Base-by-base conservation (phyloP, 1,284 basidiomycete species). In the Phellopilus nigrolimitatus region DNA sequence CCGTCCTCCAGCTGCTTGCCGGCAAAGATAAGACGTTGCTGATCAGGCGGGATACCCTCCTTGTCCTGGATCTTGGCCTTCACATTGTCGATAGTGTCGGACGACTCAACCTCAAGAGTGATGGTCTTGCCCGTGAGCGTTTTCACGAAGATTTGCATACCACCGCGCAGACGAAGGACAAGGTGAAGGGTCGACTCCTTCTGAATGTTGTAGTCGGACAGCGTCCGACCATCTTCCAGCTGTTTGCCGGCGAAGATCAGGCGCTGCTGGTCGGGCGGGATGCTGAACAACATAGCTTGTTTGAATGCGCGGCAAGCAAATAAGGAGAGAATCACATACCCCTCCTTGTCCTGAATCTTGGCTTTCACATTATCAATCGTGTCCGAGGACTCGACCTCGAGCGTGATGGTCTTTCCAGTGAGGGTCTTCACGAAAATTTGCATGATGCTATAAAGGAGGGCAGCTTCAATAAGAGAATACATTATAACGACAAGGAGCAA, bases 391-490 rank as follows among this genome's bases (percentile, higher is more conserved):
- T 87, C 84, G 19, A 94, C 90, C 70, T 94, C 91, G 28, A 93
- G 75, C n/a, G 91, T 94, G 69, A 95, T 95, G 10, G 91, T 95
- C 81, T 95, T 95, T 44, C 93, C 92, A 13, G 92, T 95, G 53
- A 95, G 73, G 53, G 83, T 87, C 73, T 91, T 92, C 56, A 92
- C 89, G 63, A 91, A 91, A 61, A 91, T 90, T 62, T 91, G 88
- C 88, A 90, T 90, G 22, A 90, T 91, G 63, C 90, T 90, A 68
- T 90, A 87, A 47, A 93, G 82, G 70, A 89, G 88, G 59, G 94
- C 10, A 12, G 31, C 2, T n/a, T 25, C 27, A 47, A 66, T 73
- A 72, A 75, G 15, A 53, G 75, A 71, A 59, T 76, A 47, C 1
- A 57, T 13, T 6, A 36, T 3, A 40, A 25, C 31, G 21, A 10